Conservation (phyloP, 441 rosid species). For the Gossypium davidsonii region DNA sequence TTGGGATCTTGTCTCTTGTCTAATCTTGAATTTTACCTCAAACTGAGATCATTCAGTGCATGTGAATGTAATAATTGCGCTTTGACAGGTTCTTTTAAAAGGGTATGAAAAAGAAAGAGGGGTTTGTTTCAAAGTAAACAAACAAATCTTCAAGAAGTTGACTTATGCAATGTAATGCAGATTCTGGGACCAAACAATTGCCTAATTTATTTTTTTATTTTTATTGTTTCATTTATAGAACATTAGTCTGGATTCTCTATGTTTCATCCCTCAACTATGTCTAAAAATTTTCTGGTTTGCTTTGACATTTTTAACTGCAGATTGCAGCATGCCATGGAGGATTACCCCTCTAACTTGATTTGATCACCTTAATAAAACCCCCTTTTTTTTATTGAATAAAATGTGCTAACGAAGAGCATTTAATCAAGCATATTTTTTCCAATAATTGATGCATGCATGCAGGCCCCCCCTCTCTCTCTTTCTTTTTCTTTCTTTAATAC, state of each 20-base stretch:
- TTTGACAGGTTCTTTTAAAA: neutral
- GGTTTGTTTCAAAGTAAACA: neutral
- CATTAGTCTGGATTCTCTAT: neutral
- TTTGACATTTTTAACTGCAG: neutral
- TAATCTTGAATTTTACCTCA: neutral
- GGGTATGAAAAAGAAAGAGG: neutral
- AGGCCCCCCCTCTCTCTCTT: neutral
- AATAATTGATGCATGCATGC: neutral
- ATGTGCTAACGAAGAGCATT: neutral
- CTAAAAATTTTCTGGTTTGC: neutral
- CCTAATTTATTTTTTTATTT: no score
- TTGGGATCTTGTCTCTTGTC: neutral
- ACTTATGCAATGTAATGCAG: neutral
- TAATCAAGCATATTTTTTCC: neutral
- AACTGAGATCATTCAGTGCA: neutral
- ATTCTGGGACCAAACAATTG: neutral
- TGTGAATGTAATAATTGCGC: neutral
- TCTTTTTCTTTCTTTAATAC: no score
- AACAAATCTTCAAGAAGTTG: neutral
- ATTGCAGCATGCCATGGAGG: neutral
- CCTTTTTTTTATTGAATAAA: neutral
- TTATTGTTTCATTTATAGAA: neutral
- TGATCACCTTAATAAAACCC: neutral
- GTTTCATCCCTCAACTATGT: neutral
- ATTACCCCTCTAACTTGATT: neutral